phyloP scores from a whole-genome alignment of 768 basidiomycete species.

The Chalciporus piperatus region DNA sequence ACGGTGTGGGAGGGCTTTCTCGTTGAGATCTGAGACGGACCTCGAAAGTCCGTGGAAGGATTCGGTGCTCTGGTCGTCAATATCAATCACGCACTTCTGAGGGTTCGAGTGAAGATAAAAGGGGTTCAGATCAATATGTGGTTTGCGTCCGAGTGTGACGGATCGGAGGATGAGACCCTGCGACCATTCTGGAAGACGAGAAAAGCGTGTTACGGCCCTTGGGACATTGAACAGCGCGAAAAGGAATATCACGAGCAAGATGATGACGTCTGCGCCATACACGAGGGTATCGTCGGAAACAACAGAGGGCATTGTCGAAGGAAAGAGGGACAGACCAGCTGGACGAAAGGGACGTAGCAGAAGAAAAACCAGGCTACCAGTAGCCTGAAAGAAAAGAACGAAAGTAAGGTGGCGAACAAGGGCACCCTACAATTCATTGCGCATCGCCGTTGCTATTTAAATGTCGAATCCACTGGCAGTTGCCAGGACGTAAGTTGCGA shows the following conservation, averaged over 20 bases:
- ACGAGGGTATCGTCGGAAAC: conserved; percentile 15
- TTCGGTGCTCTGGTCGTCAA: conserved; percentile 15
- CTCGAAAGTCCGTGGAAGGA: conserved; percentile 4
- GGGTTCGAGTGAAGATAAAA: conserved; percentile 13
- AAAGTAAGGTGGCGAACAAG: too few species aligned
- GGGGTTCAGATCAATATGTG: conserved; percentile 13
- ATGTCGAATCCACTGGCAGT: too few species aligned
- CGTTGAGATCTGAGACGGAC: neutral
- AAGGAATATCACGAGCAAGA: conserved; percentile 39
- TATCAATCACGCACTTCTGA: conserved; percentile 10
- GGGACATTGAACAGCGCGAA: conserved; percentile 46
- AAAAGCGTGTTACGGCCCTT: conserved; percentile 49
- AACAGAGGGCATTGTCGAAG: too few species aligned
- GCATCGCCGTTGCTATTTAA: too few species aligned
- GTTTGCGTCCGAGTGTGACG: neutral
- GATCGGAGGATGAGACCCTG: conserved; percentile 46
- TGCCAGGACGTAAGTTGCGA: too few species aligned
- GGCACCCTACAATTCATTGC: too few species aligned
- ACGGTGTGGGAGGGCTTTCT: conserved; percentile 16
- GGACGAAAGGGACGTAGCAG: too few species aligned
- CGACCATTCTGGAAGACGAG: conserved; percentile 47
- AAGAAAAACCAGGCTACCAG: too few species aligned
- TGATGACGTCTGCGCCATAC: conserved; percentile 42
- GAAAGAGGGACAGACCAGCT: too few species aligned
- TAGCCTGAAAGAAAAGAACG: too few species aligned